Base-by-base conservation (phyloP, 2,329 filamentous ascomycete species). In the Diaporthe caulivora region DNA sequence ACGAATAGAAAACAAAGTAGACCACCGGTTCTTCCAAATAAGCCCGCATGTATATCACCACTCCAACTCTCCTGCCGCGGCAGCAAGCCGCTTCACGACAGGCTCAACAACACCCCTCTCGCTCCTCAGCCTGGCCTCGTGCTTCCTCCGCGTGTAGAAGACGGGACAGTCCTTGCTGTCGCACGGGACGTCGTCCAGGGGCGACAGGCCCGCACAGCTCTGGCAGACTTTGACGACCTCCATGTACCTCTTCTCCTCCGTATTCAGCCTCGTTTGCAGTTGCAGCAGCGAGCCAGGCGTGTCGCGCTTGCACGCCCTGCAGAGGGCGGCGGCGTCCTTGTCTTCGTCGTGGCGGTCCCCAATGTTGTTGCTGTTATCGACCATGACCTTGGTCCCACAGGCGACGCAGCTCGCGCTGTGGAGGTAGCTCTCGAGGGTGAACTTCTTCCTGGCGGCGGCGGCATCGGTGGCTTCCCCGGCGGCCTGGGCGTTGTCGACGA, bases 351-450 rank as follows among this genome's bases (percentile, higher is more conserved):
- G 53, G 18, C 42, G 21, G 21, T 11, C 49, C 9, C 11, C 53
- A 11, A 76, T 24, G 75, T 74, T 72, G 77, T 78, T 1, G 74
- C 74, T 49, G 75, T 77, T 7, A 64, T 73, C 18, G 77, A 77
- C 31, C 72, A 80, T 80, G 65, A 84, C 86, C 78, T 91, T 92
- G 13, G 87, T 82, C 34, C 88, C 87, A 82, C 97, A 99, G 21
- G 96, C 89, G 7, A 96, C 83, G 80, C 97, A 99, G 2, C 92
- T 90, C 0, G 92, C 93, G 0, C 92, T 92, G 76, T 90, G 92
- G 92, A 98, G 93, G 83, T 98, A 99, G n/a, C 91, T 93, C 80
- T 98, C 97, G n/a, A 99, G 88, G 0, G 95, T 98, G 81, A 90
- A 93, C 79, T 89, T 92, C 78, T 83, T 83, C 78, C 79, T 76